Conservation (phyloP, 192 early-diverging fungal species). For the Coemansia sp. region DNA sequence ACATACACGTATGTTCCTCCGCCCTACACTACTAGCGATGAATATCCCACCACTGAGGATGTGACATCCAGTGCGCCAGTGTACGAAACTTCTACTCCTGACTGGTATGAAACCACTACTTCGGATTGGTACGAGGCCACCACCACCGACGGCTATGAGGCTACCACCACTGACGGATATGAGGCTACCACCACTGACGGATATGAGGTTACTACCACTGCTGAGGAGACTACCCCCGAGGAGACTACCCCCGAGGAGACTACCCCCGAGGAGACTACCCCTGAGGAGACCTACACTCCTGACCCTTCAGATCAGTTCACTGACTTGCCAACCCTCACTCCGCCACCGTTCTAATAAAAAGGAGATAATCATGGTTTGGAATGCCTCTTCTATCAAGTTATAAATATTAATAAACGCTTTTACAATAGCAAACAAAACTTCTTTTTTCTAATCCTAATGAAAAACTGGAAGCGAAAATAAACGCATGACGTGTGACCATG, state of each 20-base stretch:
- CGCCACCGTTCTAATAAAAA: neutral
- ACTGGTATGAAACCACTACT: neutral
- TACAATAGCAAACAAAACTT: too few relatives aligned
- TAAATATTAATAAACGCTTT: too few relatives aligned
- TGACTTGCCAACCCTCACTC: constrained; percentile 9
- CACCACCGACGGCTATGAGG: constrained; percentile 4
- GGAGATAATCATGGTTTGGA: neutral
- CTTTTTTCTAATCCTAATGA: too few relatives aligned
- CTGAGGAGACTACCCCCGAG: neutral
- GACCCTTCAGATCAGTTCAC: neutral
- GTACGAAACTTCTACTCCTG: constrained; percentile 8
- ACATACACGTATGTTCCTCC: constrained; percentile 9
- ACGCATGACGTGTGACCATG: too few relatives aligned
- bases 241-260: too few relatives aligned
- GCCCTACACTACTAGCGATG: constrained; percentile 17
- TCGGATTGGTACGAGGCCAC: constrained; percentile 3
- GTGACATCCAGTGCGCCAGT: neutral
- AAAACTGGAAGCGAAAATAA: too few relatives aligned
- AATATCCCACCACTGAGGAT: constrained; percentile 2
- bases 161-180: neutral
- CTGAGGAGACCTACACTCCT: neutral
- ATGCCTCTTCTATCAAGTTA: too few relatives aligned
- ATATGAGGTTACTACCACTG: constrained; percentile 7
- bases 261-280: too few relatives aligned
- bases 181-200: neutral